Percentiles rank a stretch among this genome's conserved stretches.
These are phyloP conservation scores for Grammothele lineata DNA, from an alignment of 768 basidiomycete species.

Conservation along the genomic window DNA sequence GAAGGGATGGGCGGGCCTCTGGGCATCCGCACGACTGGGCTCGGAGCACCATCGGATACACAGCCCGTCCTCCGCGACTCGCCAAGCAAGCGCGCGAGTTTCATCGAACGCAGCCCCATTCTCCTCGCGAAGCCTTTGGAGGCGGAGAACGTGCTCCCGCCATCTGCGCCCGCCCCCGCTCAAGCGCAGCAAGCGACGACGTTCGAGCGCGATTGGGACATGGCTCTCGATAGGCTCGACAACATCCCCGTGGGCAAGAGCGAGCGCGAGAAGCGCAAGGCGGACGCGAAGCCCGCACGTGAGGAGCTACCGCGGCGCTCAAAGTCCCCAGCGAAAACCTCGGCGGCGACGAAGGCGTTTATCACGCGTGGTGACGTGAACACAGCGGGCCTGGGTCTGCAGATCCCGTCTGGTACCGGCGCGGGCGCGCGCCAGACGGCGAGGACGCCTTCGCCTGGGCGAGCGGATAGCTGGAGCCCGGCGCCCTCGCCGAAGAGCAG, in stretches of 20 bases:
- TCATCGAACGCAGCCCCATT: conserved; percentile 45
- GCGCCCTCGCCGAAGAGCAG: conserved; percentile 23
- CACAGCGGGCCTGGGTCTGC: conserved; percentile 6
- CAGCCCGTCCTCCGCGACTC: conserved; percentile 60
- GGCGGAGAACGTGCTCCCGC: conserved; percentile 18
- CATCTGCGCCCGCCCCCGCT: not conserved
- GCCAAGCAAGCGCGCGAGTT: conserved; percentile 69
- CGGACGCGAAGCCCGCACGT: conserved; percentile 6
- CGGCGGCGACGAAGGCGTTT: conserved; percentile 15
- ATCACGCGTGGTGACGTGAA: conserved; percentile 14
- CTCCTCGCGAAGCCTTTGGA: conserved; percentile 27
- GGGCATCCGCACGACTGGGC: conserved; percentile 15
- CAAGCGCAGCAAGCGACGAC: conserved; percentile 3
- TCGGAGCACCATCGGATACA: conserved; percentile 7
- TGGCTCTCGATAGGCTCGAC: conserved; percentile 9
- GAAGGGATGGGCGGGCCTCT: conserved; percentile 27
- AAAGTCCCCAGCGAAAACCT: conserved; percentile 6
- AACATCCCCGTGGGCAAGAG: conserved; percentile 3
- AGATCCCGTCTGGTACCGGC: conserved; percentile 4
- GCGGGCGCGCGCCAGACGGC: not conserved
- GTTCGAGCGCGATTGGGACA: conserved; percentile 13
- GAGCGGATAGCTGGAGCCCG: conserved; percentile 47
- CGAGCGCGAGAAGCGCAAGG: conserved; percentile 11
- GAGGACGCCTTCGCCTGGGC: conserved; percentile 19
- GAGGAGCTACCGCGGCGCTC: conserved; percentile 6